A percentile compares a stretch with the other conserved stretches of the same genome.
Conservation (phyloP, 352 stramenopile species). For the Globisporangium paroecandrum region DNA sequence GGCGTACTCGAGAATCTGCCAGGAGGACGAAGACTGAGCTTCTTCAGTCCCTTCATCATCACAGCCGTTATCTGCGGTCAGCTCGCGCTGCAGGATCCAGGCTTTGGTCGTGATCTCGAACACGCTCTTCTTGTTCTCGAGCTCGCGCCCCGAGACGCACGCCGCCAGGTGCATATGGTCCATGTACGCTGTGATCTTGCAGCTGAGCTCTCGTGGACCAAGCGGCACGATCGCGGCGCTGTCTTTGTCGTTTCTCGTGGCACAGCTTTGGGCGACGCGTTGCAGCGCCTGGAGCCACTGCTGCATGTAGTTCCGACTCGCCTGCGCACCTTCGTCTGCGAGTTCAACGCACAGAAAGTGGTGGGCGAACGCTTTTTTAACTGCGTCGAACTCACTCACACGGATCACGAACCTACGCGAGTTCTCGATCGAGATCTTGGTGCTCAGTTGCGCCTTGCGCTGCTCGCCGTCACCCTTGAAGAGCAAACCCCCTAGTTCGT, state of each 20-base stretch:
- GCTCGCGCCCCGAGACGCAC: slow-evolving; percentile 29
- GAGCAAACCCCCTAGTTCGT: slow-evolving; percentile 57
- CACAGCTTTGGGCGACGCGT: slow-evolving; percentile 2
- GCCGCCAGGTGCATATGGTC: slow-evolving; percentile 52
- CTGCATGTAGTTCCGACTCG: slow-evolving; percentile 42
- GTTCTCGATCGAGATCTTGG: slow-evolving; percentile 44
- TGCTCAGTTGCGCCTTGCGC: slow-evolving; percentile 11
- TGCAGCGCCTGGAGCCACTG: slow-evolving; percentile 51
- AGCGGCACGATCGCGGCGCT: slow-evolving; percentile 10
- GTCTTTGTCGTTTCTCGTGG: not conserved
- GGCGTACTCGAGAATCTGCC: slow-evolving; percentile 69
- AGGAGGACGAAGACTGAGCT: slow-evolving; percentile 19
- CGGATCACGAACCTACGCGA: slow-evolving; percentile 67
- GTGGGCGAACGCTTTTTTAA: slow-evolving; percentile 29
- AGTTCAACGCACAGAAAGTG: slow-evolving; percentile 65
- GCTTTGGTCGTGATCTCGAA: slow-evolving; percentile 56
- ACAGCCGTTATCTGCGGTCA: slow-evolving; percentile 23
- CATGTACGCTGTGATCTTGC: slow-evolving; percentile 38
- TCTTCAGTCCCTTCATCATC: not conserved
- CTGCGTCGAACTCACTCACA: slow-evolving; percentile 29
- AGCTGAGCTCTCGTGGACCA: slow-evolving; percentile 37
- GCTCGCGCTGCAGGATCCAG: slow-evolving; percentile 63
- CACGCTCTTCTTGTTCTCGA: slow-evolving; percentile 25
- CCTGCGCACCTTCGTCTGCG: slow-evolving; percentile 15
- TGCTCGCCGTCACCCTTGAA: slow-evolving; percentile 6